A percentile compares a stretch with the other conserved stretches of the same genome.
These are phyloP conservation scores for Buddleja alternifolia DNA, from an alignment of 257 asterid species.

Conservation along the genomic window DNA sequence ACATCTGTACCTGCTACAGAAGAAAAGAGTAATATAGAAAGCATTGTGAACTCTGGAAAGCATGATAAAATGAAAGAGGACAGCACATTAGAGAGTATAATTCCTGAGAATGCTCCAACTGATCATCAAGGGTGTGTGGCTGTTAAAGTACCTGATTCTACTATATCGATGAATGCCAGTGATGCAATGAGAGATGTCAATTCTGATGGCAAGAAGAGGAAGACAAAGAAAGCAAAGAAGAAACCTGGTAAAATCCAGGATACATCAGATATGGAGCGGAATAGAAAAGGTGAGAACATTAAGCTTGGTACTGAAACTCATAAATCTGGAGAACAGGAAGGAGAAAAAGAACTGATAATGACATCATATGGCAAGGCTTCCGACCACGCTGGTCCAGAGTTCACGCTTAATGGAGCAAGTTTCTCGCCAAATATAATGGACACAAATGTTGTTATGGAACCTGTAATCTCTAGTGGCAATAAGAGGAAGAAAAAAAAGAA, in stretches of 20 bases:
- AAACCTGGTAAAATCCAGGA: constrained; percentile 37
- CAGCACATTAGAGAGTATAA: constrained; percentile 17
- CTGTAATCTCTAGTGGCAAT: constrained; percentile 16
- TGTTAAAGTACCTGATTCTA: constrained; percentile 31
- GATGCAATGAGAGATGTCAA: constrained; percentile 34
- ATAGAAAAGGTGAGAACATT: constrained; percentile 28
- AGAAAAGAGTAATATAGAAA: constrained; percentile 25
- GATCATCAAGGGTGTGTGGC: constrained; percentile 21
- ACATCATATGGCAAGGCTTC: constrained; percentile 24
- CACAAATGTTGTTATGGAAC: constrained; percentile 26
- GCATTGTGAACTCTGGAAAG: constrained; percentile 23
- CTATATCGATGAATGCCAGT: constrained; percentile 21
- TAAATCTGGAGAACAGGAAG: constrained; percentile 24
- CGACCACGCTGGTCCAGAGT: constrained; percentile 30
- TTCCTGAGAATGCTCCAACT: constrained; percentile 26
- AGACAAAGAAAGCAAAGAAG: constrained; percentile 44
- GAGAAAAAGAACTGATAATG: constrained; percentile 22
- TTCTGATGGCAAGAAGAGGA: constrained; percentile 42
- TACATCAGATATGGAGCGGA: constrained; percentile 30
- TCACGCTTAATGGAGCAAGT: constrained; percentile 14
- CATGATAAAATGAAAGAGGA: constrained; percentile 27
- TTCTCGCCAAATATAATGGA: constrained; percentile 5
- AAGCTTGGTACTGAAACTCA: constrained; percentile 27
- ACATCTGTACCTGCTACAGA: constrained; percentile 26
- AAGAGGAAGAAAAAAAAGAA: constrained; percentile 26